Conservation (phyloP, 148 eudicot species). For the Euryodendron excelsum region DNA sequence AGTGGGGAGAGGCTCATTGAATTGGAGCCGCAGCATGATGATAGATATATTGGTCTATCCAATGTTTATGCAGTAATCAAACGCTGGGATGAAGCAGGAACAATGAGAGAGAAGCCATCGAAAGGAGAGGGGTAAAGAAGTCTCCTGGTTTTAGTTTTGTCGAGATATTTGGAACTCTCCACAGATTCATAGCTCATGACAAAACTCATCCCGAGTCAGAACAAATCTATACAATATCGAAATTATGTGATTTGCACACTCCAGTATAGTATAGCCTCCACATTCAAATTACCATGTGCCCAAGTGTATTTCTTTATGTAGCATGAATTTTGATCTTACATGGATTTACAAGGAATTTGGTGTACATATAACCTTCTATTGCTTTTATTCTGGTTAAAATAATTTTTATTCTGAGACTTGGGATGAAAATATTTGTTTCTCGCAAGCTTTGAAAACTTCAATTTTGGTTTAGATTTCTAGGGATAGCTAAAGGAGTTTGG, state of each 20-base stretch:
- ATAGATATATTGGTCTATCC: slow-evolving; percentile 80
- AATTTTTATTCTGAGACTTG: too few species aligned
- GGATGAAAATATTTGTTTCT: too few species aligned
- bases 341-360: too few species aligned
- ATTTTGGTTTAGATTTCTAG: too few species aligned
- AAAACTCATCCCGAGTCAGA: slow-evolving; percentile 52
- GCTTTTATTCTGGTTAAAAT: too few species aligned
- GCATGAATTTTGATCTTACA: neutral
- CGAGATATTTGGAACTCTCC: slow-evolving; percentile 58
- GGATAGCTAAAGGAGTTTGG: too few species aligned
- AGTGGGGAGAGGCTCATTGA: slow-evolving; percentile 80
- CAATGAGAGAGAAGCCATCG: slow-evolving; percentile 73
- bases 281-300: neutral
- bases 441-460: too few species aligned
- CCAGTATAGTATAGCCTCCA: neutral
- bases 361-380: too few species aligned
- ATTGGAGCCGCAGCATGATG: slow-evolving; percentile 80
- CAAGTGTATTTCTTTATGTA: neutral
- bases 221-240: slow-evolving; percentile 27
- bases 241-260: neutral
- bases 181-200: slow-evolving; percentile 81
- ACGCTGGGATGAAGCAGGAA: slow-evolving; percentile 73
- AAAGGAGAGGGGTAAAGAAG: slow-evolving; percentile 76
- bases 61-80: slow-evolving; percentile 67
- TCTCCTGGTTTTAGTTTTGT: slow-evolving; percentile 74